Conservation (phyloP, 768 basidiomycete species). For the Agrocybe chaxingu region DNA sequence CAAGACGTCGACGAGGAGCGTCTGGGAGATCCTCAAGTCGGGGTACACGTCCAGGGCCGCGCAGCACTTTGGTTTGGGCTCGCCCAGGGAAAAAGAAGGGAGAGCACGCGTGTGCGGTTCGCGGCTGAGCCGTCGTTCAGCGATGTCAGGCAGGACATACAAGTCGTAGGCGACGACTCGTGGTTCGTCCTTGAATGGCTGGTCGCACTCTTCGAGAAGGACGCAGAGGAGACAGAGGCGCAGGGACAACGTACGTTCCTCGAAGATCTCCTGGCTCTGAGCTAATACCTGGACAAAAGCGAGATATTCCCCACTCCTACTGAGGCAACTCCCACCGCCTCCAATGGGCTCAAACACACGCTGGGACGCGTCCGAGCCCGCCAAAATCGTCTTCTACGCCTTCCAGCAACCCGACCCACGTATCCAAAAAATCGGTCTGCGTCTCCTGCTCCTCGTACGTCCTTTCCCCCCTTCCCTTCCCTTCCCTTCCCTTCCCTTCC, state of each 20-base stretch:
- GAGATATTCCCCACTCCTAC: slow-evolving; percentile 47
- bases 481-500: not conserved
- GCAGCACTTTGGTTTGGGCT: slow-evolving; percentile 14
- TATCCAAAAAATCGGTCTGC: slow-evolving; percentile 8
- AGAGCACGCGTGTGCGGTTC: slow-evolving; percentile 17
- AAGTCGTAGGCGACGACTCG: slow-evolving; percentile 55
- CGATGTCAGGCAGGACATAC: slow-evolving; percentile 15
- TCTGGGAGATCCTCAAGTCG: slow-evolving; percentile 60
- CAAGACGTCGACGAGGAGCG: slow-evolving; percentile 42
- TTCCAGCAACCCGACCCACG: slow-evolving; percentile 19
- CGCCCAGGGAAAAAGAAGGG: slow-evolving; percentile 32
- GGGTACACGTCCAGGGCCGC: slow-evolving; percentile 43
- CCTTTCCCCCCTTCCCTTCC: not conserved
- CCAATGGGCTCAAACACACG: slow-evolving; percentile 43
- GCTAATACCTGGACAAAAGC: slow-evolving; percentile 3
- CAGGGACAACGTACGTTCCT: slow-evolving; percentile 32
- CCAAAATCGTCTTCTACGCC: slow-evolving; percentile 20
- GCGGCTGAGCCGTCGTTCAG: slow-evolving; percentile 15
- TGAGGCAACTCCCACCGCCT: slow-evolving; percentile 57
- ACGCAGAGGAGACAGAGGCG: slow-evolving; percentile 39
- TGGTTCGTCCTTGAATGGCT: slow-evolving; percentile 77
- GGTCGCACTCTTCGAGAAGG: slow-evolving; percentile 63
- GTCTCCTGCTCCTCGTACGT: slow-evolving; percentile 19
- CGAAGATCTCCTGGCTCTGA: not conserved
- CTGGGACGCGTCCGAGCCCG: slow-evolving; percentile 43